phyloP scores from a whole-genome alignment of 345 rosid species.

The Eucalyptus erythrocorys region DNA sequence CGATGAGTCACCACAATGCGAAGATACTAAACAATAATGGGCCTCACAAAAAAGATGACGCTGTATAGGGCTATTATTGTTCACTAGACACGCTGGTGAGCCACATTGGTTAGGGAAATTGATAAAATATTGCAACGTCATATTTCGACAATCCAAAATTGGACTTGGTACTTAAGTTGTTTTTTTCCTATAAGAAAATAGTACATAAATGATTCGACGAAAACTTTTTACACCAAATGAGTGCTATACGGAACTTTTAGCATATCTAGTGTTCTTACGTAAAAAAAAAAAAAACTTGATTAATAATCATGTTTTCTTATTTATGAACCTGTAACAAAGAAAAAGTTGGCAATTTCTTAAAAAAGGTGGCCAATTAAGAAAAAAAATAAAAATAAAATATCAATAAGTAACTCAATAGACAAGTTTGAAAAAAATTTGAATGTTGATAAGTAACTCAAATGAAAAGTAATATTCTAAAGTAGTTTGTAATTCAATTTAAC shows the following conservation, averaged over 20 bases:
- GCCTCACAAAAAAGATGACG: background rate
- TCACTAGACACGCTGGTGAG: background rate
- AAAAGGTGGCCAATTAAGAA: background rate
- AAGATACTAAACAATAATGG: background rate
- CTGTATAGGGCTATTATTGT: no score
- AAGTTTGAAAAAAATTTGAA: background rate
- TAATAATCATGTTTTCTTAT: background rate
- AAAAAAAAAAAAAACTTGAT: background rate
- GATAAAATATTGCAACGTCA: no score
- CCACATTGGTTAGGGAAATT: background rate
- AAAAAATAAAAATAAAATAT: no score
- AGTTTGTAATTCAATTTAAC: background rate
- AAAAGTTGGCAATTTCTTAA: background rate
- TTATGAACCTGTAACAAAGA: background rate
- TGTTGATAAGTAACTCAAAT: background rate
- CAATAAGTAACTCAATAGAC: background rate
- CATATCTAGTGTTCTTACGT: background rate
- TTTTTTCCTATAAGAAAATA: no score
- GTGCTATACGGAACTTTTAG: accelerated
- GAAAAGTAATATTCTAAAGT: background rate
- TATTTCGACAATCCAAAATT: background rate
- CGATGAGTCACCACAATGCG: background rate
- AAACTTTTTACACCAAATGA: background rate
- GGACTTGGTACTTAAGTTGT: background rate
- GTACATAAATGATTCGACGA: accelerated